Base-by-base conservation (phyloP, 805 yeast species). In the Monosporozyma unispora region DNA sequence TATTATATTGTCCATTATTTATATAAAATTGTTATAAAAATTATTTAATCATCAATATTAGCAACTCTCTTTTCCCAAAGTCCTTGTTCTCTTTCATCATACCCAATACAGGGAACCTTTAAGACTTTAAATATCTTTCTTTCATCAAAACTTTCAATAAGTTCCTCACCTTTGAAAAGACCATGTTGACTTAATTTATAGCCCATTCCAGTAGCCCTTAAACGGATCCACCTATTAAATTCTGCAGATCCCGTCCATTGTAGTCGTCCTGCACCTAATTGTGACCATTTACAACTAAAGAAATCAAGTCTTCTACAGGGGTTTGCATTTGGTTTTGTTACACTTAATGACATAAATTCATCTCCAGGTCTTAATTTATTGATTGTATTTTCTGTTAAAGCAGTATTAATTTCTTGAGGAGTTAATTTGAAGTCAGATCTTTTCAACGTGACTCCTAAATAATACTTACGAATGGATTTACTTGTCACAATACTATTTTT, bases 191-290 rank as follows among this genome's bases (percentile, higher is more conserved):
- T 62, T 11, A 65, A 46, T 46, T 58, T 61, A 48, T 57, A 52
- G 3, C 67, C 67, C 48, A 56, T 57, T 7, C 55, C 45, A 3
- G 52, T 50, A 2, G 69, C 69, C 14, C 50, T 21, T 40, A 59
- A 14, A 39, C 68, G 50, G 27, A 64, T 44, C 58, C 61, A 58
- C 38, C 66, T 57, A 46, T 62, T 65, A 41, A 60, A 64, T 46
- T 64, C 68, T 19, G 54, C 56, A 8, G 66, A 60, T 3, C 69
- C 69, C 0, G 61, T 62, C 53, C 59, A 65, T 35, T 65, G 67
- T n/a, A 65, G 33, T 50, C 61, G 55, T 3, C 59, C 56, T 2
- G 68, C 60, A n/a, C 68, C 69, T 25, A 63, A 41, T 50, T 63
- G 64, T 3, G 62, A 56, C 63, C 64, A 65, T 48, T 51, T 57